Base-by-base conservation (phyloP, 169 alveolate species). In the Plasmodium gaboni region DNA sequence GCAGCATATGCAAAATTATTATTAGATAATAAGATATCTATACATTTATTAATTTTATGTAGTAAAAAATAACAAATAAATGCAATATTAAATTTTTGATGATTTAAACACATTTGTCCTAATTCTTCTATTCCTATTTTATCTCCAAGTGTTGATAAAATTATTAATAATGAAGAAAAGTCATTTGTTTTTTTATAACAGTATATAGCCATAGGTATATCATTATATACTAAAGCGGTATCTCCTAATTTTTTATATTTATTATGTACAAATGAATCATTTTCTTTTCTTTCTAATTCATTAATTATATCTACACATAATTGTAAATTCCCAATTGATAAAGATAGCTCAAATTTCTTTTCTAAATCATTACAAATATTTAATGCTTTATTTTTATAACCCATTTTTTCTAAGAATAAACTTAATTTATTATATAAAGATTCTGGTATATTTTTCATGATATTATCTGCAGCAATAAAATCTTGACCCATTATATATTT, bases 331-430 rank as follows among this genome's bases (percentile, higher is more conserved):
- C 98, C 98, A 57, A 97, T 86, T 48, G 92, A 91, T 46, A 98
- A 71, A 67, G 98, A 96, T 12, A 98, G 83, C 48, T 97, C 99
- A 88, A 98, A 97, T 90, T 96, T 96, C 65, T 97, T 98, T 74
- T 97, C 99, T 53, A 91, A 92, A 90, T 98, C 98, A 12, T 85
- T 93, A 26, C 99, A 95, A 28, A 97, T 93, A 59, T 94, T 76
- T 74, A 96, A 95, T 32, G 99, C 98, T 87, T 95, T 80, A 69
- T 97, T 97, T 87, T 95, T 95, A 71, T 95, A 92, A 38, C 98
- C 98, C 55, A 96, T 93, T 19, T 95, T 90, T 57, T 97, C 99
- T 86, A 97, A 88, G 90, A 98, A 97, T 68, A 95, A 94, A 42
- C 99, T 97, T 67, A 97, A 93, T 74, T 95, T 97, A 68, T 97